Percentiles rank a stretch among this genome's conserved stretches.
phyloP scores from a whole-genome alignment of 202 grass and related monocot species.

The Zizania palustris region DNA sequence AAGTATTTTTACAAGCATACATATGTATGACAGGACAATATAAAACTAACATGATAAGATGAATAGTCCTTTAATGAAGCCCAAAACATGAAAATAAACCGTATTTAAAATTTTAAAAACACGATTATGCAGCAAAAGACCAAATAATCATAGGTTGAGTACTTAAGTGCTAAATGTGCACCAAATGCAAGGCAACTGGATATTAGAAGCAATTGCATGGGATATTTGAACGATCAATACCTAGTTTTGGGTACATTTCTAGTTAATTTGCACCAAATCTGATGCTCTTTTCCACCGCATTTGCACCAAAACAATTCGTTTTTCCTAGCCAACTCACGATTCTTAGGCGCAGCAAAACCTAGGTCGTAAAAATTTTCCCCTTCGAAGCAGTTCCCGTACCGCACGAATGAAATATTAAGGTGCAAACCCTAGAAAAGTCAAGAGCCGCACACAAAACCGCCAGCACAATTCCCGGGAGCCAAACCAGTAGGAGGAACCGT shows the following conservation, averaged over 20 bases:
- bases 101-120: neutral
- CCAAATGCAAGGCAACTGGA: constrained; percentile 16
- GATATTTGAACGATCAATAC: neutral
- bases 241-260: neutral
- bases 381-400: neutral
- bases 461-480: constrained; percentile 3
- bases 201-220: constrained; percentile 5
- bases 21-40: neutral
- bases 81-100: neutral
- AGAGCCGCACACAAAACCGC: neutral
- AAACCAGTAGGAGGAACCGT: neutral
- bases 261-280: neutral
- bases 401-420: constrained; percentile 21
- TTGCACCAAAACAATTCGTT: neutral
- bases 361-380: neutral
- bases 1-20: neutral
- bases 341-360: neutral
- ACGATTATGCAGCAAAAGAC: neutral
- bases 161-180: constrained; percentile 16
- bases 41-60: neutral
- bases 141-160: neutral
- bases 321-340: neutral
- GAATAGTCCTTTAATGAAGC: constrained; percentile 10
- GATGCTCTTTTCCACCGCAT: neutral
- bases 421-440: constrained; percentile 24